Base-by-base conservation (phyloP, 2,329 filamentous ascomycete species). In the Aspergillus sclerotialis region DNA sequence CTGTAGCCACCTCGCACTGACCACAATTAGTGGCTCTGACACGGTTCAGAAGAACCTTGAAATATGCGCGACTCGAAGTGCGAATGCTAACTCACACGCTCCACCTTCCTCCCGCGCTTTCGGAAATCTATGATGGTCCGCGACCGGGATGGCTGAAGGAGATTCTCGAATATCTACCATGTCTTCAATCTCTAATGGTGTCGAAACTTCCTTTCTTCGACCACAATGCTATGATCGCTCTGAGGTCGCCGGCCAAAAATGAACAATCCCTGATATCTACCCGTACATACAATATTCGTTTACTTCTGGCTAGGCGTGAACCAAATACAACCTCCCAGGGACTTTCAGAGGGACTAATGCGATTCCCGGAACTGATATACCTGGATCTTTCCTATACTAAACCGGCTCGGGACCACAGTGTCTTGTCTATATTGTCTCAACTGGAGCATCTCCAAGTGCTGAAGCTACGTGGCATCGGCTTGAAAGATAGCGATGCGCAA, bases 201-300 rank as follows among this genome's bases (percentile, higher is more conserved):
- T 69, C 73, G 11, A 68, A 67, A 18, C 54, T 80, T 30, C 73
- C 75, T 0, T 79, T 78, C 49, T 79, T 80, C 46, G 76, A 80
- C 37, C 75, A 80, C 49, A 68, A 69, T 39, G 65, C 73, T 12
- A 64, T 80, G 35, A 58, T 68, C 37, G 70, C 68, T 2, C 48
- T 79, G 35, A 67, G 60, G 33, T 49, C 58, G 15, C 42, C 44
- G 7, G 34, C 47, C 7, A 36, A 32, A 10, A 11, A 27, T 32
- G 33, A 30, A 13, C 38, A 34, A 25, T 27, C 35, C 16, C 32
- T 16, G 16, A n/a, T 33, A 30, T 30, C 33, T 21, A 40, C 41
- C 18, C 39, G 30, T 13, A 46, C 57, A 4, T 73, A 74, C 44
- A 64, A 65, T 12, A 50, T 79, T 16, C 71, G 75, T 18, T 55